Evolutionary conservation across 2,329 filamentous ascomycete genomes (phyloP), one percentile per base, ranked within the genome.

Genomic region (Eutypa lata): DNA sequence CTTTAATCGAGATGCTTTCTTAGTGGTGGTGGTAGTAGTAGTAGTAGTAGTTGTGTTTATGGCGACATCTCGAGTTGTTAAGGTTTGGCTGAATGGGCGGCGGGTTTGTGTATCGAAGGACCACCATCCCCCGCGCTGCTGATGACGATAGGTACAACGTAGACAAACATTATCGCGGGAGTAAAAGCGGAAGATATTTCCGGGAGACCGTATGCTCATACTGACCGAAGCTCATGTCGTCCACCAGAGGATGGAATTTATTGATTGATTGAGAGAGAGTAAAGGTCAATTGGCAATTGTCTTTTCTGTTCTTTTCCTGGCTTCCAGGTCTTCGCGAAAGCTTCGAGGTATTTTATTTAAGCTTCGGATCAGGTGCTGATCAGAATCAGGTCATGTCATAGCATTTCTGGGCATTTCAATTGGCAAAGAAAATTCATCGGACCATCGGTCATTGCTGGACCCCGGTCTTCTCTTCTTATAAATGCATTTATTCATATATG

Each of bases 151-250:
- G 18, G 38, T 18, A 60, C 65, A 67, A 53, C 59, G 61, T 59
- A 65, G 64, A 60, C 65, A 68, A 48, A 67, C 51, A 54, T 52
- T 61, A 61, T 62, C 57, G 51, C 61, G 57, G 57, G 53, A 51
- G 50, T 57, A 54, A 43, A 56, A 60, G 58, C 63, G 59, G 57
- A 64, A 55, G 28, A 64, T 53, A 53, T 60, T 63, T 57, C 58
- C 61, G 56, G 63, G 51, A 54, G 65, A 61, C 60, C 63, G 61
- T 58, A 64, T 57, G 64, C 61, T 66, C 67, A 69, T 69, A 62
- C 57, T 68, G 65, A 58, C 59, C 51, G 55, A 51, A 53, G 59
- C 57, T 60, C 62, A 66, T 68, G 54, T 63, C 61, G 60, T 55
- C 59, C 47, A 33, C 26, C n/a, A 38, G 7, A 7, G 35, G 35